These are phyloP conservation scores for Fraxinus velutina DNA, from an alignment of 305 asterid genomes.

Conservation along the genomic window DNA sequence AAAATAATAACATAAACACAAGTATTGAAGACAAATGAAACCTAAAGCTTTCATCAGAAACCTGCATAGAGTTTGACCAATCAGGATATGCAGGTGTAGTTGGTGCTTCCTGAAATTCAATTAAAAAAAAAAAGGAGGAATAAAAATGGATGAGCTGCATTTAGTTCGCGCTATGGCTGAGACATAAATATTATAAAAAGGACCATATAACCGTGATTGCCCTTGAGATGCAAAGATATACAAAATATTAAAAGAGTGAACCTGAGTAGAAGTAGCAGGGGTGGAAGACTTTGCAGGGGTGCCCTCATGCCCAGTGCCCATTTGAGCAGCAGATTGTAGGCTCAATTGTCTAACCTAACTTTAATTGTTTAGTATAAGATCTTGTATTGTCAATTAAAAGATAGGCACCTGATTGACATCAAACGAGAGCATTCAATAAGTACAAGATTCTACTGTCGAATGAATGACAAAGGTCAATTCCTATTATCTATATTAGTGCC, in stretches of 20 bases:
- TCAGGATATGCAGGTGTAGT: slow-evolving; percentile 67
- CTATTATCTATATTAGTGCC: slow-evolving; percentile 3
- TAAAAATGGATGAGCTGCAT: background rate
- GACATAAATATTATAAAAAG: background rate
- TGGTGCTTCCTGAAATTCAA: slow-evolving; percentile 58
- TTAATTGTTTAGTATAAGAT: slow-evolving; percentile 16
- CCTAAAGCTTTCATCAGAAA: slow-evolving; percentile 20
- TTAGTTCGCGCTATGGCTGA: background rate
- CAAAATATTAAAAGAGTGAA: slow-evolving; percentile 18
- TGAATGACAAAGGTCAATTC: background rate
- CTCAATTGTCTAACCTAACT: slow-evolving; percentile 21
- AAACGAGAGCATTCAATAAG: background rate
- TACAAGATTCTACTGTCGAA: background rate
- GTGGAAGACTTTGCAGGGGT: slow-evolving; percentile 58
- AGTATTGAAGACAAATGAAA: slow-evolving; percentile 3
- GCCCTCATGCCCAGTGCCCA: slow-evolving; percentile 73
- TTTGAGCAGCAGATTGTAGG: slow-evolving; percentile 33
- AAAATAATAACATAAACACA: background rate
- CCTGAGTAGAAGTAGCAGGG: slow-evolving; percentile 54
- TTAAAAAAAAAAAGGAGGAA: slow-evolving; percentile 4
- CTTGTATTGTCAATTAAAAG: slow-evolving; percentile 8
- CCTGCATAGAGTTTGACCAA: slow-evolving; percentile 88
- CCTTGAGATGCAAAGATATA: background rate
- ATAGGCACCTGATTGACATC: slow-evolving; percentile 19
- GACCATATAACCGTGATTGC: background rate